Conservation (phyloP, 441 rosid species). For the Aquilaria agallochum region DNA sequence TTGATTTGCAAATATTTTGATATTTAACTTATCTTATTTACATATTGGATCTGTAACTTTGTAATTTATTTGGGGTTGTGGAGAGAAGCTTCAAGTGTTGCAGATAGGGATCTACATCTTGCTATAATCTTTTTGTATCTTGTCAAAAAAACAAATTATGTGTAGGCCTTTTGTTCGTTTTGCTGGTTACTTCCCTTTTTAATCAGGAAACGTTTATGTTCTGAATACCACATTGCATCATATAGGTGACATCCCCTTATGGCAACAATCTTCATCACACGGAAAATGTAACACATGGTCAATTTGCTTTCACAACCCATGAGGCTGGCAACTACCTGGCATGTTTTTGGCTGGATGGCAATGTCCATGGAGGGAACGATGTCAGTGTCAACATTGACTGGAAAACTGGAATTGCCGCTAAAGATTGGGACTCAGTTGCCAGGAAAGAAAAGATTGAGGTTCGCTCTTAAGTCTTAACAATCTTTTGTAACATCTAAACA, state of each 20-base stretch:
- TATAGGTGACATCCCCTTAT: conserved; percentile 84
- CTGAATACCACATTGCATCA: background rate
- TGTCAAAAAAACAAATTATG: too few species aligned
- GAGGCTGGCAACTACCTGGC: conserved; percentile 82
- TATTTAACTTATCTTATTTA: too few species aligned
- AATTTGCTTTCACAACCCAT: conserved; percentile 82
- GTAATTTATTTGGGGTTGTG: too few species aligned
- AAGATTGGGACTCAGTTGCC: conserved; percentile 97
- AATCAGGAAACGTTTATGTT: background rate
- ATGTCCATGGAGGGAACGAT: conserved; percentile 31
- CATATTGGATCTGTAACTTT: too few species aligned
- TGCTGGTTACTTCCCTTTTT: background rate
- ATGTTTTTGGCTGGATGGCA: conserved; percentile 60
- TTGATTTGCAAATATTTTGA: too few species aligned
- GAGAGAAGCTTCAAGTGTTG: too few species aligned
- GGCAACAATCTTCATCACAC: conserved; percentile 62
- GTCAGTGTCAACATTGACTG: conserved; percentile 76
- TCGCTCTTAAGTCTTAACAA: conserved; percentile 11
- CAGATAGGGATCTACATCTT: too few species aligned
- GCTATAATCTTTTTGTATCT: too few species aligned
- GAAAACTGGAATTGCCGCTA: conserved; percentile 92
- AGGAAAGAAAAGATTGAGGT: conserved; percentile 93
- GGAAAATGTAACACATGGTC: conserved; percentile 74
- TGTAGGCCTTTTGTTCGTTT: background rate
- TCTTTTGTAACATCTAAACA: too few species aligned